A percentile compares a stretch with the other conserved stretches of the same genome.
Conservation (phyloP, 495 filamentous ascomycete species). For the Hypoxylon cercidicola region DNA sequence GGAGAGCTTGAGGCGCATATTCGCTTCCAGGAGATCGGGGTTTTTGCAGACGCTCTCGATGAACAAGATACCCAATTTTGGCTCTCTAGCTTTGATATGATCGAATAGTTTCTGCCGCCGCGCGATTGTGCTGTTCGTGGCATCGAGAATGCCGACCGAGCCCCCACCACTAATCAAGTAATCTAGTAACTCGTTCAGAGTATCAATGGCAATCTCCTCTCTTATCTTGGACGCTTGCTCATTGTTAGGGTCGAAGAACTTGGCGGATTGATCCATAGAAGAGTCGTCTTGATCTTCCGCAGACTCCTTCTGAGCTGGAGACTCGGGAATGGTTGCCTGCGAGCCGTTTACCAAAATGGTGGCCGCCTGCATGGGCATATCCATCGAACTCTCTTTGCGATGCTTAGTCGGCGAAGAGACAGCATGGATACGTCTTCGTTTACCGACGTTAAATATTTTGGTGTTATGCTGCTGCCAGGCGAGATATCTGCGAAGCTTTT, state of each 20-base stretch:
- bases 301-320: slow-evolving; percentile 34
- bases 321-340: slow-evolving; percentile 45
- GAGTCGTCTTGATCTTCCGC: slow-evolving; percentile 15
- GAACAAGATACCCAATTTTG: slow-evolving; percentile 89
- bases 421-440: slow-evolving; percentile 82
- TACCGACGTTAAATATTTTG: slow-evolving; percentile 95
- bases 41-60: slow-evolving; percentile 94
- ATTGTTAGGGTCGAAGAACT: slow-evolving; percentile 95
- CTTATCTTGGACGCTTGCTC: slow-evolving; percentile 80
- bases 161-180: slow-evolving; percentile 85
- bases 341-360: slow-evolving; percentile 60
- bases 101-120: slow-evolving; percentile 85
- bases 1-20: slow-evolving; percentile 97
- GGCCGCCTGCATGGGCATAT: slow-evolving; percentile 55
- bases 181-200: slow-evolving; percentile 88
- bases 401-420: slow-evolving; percentile 43
- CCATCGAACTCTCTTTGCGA: slow-evolving; percentile 41
- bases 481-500: slow-evolving; percentile 93
- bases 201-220: slow-evolving; percentile 91
- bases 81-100: slow-evolving; percentile 82
- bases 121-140: slow-evolving; percentile 92
- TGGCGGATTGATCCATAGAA: slow-evolving; percentile 85
- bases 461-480: slow-evolving; percentile 98
- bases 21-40: slow-evolving; percentile 83
- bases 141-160: slow-evolving; percentile 97